These are phyloP conservation scores for Myriosclerotinia curreyana DNA, from an alignment of 2,329 filamentous ascomycete genomes.

Conservation along the genomic window DNA sequence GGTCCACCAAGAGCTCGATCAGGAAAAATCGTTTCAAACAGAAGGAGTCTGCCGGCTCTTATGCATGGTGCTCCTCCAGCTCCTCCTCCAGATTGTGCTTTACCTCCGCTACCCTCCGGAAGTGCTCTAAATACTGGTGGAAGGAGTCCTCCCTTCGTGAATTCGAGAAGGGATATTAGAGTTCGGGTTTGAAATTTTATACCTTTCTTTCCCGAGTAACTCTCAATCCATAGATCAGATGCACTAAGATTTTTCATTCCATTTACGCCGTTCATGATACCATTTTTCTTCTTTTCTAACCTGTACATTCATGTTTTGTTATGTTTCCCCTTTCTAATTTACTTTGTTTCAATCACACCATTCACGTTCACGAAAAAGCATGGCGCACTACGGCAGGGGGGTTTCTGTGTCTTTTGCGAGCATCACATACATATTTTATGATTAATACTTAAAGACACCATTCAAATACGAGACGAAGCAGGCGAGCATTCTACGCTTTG, in stretches of 20 bases:
- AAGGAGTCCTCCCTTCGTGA: slow-evolving; percentile 11
- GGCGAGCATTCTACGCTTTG: slow-evolving; percentile 4
- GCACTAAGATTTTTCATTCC: background rate
- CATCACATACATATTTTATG: slow-evolving; percentile 11
- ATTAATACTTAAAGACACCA: slow-evolving; percentile 5
- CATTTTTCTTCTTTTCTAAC: background rate
- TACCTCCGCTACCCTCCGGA: slow-evolving; percentile 36
- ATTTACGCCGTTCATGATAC: slow-evolving; percentile 10
- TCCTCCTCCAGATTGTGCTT: slow-evolving; percentile 37
- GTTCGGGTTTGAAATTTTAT: background rate
- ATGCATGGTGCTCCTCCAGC: slow-evolving; percentile 37
- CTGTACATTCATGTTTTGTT: slow-evolving; percentile 1
- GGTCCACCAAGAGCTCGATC: slow-evolving; percentile 16
- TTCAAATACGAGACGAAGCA: slow-evolving; percentile 4
- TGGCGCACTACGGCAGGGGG: background rate
- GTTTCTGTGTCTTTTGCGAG: background rate
- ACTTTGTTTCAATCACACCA: background rate
- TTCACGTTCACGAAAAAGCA: slow-evolving; percentile 11
- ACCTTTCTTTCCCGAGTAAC: background rate
- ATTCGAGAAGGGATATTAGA: slow-evolving; percentile 8
- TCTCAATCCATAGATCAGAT: background rate
- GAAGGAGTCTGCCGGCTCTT: slow-evolving; percentile 34
- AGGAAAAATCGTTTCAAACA: slow-evolving; percentile 26
- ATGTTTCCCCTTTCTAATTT: background rate
- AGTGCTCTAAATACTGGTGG: slow-evolving; percentile 3